Evolutionary conservation across 1,284 basidiomycete species (phyloP).

Genomic region (Puccinia coronata): DNA sequence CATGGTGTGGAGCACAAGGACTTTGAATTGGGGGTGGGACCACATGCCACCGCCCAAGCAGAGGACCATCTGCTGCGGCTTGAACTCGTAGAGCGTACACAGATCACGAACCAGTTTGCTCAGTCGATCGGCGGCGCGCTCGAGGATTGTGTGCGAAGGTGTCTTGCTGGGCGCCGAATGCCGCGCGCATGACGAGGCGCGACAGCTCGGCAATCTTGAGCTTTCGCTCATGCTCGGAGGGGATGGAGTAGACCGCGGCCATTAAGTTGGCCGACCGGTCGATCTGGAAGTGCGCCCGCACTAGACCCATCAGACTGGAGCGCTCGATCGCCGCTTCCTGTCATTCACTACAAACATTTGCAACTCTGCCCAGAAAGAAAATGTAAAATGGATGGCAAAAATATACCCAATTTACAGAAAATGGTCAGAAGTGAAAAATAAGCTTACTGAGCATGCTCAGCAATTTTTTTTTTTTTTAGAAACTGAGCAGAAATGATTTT

Average conservation of each 20-base stretch:
- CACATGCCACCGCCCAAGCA: constrained; percentile 46
- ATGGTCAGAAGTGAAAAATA: too few relatives aligned
- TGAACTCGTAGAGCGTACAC: not conserved
- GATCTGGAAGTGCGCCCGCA: constrained; percentile 28
- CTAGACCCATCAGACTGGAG: not conserved
- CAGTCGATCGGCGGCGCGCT: not conserved
- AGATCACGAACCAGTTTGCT: constrained; percentile 3
- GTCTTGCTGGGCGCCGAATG: not conserved
- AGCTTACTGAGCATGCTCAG: too few relatives aligned
- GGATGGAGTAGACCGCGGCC: constrained; percentile 20
- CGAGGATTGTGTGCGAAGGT: constrained; percentile 13
- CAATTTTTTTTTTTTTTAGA: too few relatives aligned
- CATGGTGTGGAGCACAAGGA: not conserved
- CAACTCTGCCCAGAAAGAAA: too few relatives aligned
- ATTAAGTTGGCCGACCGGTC: not conserved
- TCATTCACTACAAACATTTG: too few relatives aligned
- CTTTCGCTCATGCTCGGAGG: constrained; percentile 39
- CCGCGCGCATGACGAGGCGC: constrained; percentile 20
- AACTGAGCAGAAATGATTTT: too few relatives aligned
- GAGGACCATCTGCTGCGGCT: not conserved
- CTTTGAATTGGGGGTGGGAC: constrained; percentile 13
- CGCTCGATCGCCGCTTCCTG: too few relatives aligned
- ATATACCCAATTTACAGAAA: too few relatives aligned
- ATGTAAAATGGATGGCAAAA: too few relatives aligned
- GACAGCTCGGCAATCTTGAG: constrained; percentile 13